A percentile compares a stretch with the other conserved stretches of the same genome.
Evolutionary conservation across 768 basidiomycete genomes (phyloP).

Genomic region (Termitomyces sp.): DNA sequence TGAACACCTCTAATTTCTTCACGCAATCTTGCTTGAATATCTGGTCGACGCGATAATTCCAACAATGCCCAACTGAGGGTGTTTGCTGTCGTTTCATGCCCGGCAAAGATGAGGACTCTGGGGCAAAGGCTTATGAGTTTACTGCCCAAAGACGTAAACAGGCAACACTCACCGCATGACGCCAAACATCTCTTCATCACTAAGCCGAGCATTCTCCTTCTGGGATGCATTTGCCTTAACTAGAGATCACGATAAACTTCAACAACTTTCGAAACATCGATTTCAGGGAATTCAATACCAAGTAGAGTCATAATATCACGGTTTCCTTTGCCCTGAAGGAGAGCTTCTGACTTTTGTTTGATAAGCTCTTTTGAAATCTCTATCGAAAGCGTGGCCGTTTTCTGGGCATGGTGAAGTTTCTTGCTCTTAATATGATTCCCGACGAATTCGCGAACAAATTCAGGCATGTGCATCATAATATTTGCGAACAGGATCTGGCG

Average conservation of each 20-base stretch:
- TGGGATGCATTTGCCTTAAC: conserved; percentile 57
- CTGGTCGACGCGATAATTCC: conserved; percentile 56
- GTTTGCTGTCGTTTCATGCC: conserved; percentile 62
- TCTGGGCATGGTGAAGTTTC: conserved; percentile 30
- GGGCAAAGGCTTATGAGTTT: conserved; percentile 32
- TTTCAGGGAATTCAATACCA: conserved; percentile 23
- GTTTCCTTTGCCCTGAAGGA: conserved; percentile 29
- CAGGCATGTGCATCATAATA: neutral
- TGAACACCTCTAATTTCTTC: conserved; percentile 51
- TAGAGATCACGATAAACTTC: conserved; percentile 15
- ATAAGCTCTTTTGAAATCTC: conserved; percentile 29
- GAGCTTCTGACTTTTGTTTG: conserved; percentile 31
- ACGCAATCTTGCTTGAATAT: conserved; percentile 60
- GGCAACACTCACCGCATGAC: conserved; percentile 47
- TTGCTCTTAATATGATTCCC: conserved; percentile 27
- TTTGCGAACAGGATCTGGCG: neutral
- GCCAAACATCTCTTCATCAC: conserved; percentile 46
- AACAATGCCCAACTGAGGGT: conserved; percentile 60
- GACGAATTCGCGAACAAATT: neutral
- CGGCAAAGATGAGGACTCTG: conserved; percentile 52
- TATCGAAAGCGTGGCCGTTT: conserved; percentile 16
- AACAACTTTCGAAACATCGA: neutral
- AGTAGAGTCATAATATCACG: conserved; percentile 42
- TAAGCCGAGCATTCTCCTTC: conserved; percentile 40
- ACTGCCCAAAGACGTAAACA: neutral